Percentiles rank a stretch among this genome's conserved stretches.
Conservation (phyloP, 2,329 filamentous ascomycete species). For the Cordyceps sp. region DNA sequence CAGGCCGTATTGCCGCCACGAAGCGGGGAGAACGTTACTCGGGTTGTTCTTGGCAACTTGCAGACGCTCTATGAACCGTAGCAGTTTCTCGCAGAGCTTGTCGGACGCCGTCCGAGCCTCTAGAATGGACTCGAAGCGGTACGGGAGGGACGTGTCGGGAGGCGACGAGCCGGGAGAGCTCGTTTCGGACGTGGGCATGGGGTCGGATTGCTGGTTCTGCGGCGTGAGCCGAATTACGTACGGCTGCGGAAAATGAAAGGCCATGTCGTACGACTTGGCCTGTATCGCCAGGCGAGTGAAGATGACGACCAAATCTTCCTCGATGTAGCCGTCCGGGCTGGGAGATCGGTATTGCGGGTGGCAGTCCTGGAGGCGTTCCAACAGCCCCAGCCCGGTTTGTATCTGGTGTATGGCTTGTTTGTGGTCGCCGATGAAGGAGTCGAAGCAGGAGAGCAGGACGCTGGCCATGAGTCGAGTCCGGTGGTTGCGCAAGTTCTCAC, state of each 20-base stretch:
- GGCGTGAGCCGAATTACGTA: conserved; percentile 33
- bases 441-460: conserved; percentile 50
- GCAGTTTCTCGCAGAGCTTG: conserved; percentile 34
- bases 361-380: conserved; percentile 28
- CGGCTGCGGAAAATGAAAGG: conserved; percentile 47
- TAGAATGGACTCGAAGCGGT: conserved; percentile 28
- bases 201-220: conserved; percentile 13
- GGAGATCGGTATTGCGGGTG: conserved; percentile 3
- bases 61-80: conserved; percentile 41
- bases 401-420: conserved; percentile 45
- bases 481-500: conserved; percentile 26
- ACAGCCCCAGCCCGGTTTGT: conserved; percentile 35
- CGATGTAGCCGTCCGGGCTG: conserved; percentile 26
- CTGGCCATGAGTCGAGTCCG: conserved; percentile 45
- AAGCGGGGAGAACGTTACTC: conserved; percentile 33
- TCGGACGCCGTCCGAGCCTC: conserved; percentile 43
- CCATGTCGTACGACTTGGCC: conserved; percentile 52
- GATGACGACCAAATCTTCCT: conserved; percentile 44
- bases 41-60: conserved; percentile 29
- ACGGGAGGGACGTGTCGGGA: conserved; percentile 6
- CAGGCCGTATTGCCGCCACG: conserved; percentile 28
- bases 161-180: conserved; percentile 5
- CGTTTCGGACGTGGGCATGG: conserved; percentile 11
- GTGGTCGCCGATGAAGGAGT: conserved; percentile 49
- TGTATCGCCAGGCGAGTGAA: conserved; percentile 48